These are phyloP conservation scores for Ambrosia artemisiifolia DNA, from an alignment of 129 eudicot genomes.

Conservation along the genomic window DNA sequence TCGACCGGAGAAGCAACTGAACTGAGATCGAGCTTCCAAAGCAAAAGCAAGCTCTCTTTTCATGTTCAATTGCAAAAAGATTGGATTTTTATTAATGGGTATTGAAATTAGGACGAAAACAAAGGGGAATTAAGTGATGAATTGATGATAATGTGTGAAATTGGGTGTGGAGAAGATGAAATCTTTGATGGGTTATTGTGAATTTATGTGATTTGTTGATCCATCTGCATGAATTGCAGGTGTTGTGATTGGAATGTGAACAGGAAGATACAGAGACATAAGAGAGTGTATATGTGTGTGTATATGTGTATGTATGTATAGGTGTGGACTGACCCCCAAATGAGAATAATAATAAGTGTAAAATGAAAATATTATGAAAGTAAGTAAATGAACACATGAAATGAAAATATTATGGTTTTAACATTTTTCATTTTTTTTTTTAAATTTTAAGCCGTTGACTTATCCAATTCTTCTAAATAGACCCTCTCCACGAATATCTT, in stretches of 20 bases:
- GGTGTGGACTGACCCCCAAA: neutral
- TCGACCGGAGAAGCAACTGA: constrained; percentile 34
- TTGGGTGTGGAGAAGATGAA: neutral
- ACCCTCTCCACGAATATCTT: too few species aligned
- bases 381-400: neutral
- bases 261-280: neutral
- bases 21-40: constrained; percentile 41
- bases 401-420: neutral
- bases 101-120: constrained; percentile 9
- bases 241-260: constrained; percentile 16
- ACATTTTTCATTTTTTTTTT: neutral
- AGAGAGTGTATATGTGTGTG: too few species aligned
- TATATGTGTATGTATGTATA: neutral
- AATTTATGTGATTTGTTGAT: constrained; percentile 17
- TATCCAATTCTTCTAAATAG: neutral
- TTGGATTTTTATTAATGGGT: neutral
- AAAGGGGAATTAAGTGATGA: neutral
- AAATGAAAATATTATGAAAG: neutral
- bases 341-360: neutral
- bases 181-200: neutral
- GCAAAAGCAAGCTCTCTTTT: constrained; percentile 54
- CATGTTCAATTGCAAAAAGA: constrained; percentile 27
- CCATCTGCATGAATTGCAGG: constrained; percentile 28
- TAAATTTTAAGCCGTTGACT: neutral
- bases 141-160: constrained; percentile 2